Evolutionary conservation across 768 basidiomycete species (phyloP).

Genomic region (Boletus barrowsii): DNA sequence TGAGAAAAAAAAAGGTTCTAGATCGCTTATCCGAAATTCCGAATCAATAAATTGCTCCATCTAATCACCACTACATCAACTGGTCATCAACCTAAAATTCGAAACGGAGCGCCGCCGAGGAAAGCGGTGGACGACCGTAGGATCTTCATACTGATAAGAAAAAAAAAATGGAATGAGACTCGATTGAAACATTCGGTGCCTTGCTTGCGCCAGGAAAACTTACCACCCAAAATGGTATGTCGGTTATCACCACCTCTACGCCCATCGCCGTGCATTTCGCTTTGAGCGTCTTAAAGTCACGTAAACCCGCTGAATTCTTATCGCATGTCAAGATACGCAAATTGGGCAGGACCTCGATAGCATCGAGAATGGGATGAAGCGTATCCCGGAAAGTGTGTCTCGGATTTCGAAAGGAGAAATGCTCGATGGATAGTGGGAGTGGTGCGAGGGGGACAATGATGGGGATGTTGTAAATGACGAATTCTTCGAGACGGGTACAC

Average conservation of each 20-base stretch:
- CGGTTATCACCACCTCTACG: constrained; percentile 27
- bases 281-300: constrained; percentile 24
- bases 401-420: constrained; percentile 38
- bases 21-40: background rate
- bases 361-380: constrained; percentile 29
- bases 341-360: constrained; percentile 32
- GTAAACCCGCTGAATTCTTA: constrained; percentile 16
- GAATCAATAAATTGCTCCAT: background rate
- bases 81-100: constrained; percentile 36
- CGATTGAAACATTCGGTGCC: background rate
- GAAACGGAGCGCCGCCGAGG: constrained; percentile 36
- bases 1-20: background rate
- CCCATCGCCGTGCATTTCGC: constrained; percentile 30
- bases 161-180: background rate
- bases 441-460: constrained; percentile 29
- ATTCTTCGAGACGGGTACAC: constrained; percentile 40
- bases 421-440: constrained; percentile 39
- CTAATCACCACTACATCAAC: constrained; percentile 6
- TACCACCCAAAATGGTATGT: constrained; percentile 36
- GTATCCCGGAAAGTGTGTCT: constrained; percentile 19
- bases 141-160: constrained; percentile 35
- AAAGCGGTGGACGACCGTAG: constrained; percentile 30
- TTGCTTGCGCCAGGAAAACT: constrained; percentile 14
- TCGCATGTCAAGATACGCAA: constrained; percentile 39
- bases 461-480: constrained; percentile 38